Conservation (phyloP, 2,329 filamentous ascomycete species). For the Dactylellina cionopaga region DNA sequence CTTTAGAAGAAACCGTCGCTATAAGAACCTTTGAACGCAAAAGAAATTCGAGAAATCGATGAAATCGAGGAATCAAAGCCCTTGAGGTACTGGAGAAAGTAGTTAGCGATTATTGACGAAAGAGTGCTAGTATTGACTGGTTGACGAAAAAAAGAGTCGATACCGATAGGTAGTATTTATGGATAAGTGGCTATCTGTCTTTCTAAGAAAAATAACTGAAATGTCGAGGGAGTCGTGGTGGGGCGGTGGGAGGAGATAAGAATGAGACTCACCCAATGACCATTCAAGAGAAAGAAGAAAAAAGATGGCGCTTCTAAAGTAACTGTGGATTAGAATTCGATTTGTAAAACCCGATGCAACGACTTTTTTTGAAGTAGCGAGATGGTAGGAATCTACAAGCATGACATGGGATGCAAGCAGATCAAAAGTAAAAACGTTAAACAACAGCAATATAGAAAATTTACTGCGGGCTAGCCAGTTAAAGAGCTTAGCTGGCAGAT, state of each 20-base stretch:
- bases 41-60: slow-evolving; percentile 6
- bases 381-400: no score
- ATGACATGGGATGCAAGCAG: no score
- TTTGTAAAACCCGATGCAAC: no score
- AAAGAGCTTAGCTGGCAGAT: no score
- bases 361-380: no score
- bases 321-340: no score
- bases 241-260: no score
- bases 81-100: slow-evolving; percentile 1
- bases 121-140: background rate
- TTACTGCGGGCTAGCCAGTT: no score
- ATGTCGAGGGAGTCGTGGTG: background rate
- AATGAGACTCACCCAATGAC: slow-evolving; percentile 28
- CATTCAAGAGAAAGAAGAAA: background rate
- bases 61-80: no score
- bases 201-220: background rate
- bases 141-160: background rate
- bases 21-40: slow-evolving; percentile 15
- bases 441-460: no score
- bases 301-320: no score
- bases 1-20: slow-evolving; percentile 22
- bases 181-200: background rate
- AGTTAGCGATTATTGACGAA: slow-evolving; percentile 40
- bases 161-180: background rate
- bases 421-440: no score